Base-by-base conservation (phyloP, 1,139 yeast species). In the Diutina sp. region DNA sequence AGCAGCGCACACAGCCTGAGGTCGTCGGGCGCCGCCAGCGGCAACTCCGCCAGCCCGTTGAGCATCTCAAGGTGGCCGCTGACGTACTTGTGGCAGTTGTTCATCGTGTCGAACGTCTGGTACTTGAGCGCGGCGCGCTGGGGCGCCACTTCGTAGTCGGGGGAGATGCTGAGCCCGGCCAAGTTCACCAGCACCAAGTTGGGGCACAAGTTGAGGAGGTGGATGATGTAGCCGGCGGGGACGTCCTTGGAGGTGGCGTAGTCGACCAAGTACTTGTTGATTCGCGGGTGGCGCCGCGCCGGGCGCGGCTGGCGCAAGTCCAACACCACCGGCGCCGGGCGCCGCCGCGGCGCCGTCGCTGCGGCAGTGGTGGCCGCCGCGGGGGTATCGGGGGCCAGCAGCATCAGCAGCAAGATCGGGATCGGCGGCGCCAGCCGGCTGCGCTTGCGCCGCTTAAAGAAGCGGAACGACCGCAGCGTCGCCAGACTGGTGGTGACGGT, bases 211-310 rank as follows among this genome's bases (percentile, higher is more conserved):
- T 76, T 76, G 48, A 87, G 65, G 53, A 86, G 64, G 66, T 85
- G 90, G 38, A 86, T 65, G 7, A 86, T 63, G 62, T 82, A 80
- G 0, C 93, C 95, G 54, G 84, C 70, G 0, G 95, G 95, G 5
- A 87, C 64, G 67, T 87, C 95, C 61, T 76, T 80, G 18, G 83
- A 76, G 28, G 77, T 72, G 2, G 87, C 76, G 64, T 84, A 84
- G 63, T 78, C 82, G 56, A 74, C 63, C 50, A 86, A 66, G 60
- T 80, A 81, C 60, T 78, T 77, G 64, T 82, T 85, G 54, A 84
- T 82, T 47, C 70, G 66, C 3, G 91, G 93, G 65, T 86, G 91
- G 16, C 21, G 12, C 8, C 38, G 51, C 6, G n/a, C 25, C 21
- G 21, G 32, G n/a, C 30, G 50, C 5, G 14, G 41, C 41, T 35